Base-by-base conservation (phyloP, 2,329 filamentous ascomycete genomes). In the Aspergillus felis region DNA sequence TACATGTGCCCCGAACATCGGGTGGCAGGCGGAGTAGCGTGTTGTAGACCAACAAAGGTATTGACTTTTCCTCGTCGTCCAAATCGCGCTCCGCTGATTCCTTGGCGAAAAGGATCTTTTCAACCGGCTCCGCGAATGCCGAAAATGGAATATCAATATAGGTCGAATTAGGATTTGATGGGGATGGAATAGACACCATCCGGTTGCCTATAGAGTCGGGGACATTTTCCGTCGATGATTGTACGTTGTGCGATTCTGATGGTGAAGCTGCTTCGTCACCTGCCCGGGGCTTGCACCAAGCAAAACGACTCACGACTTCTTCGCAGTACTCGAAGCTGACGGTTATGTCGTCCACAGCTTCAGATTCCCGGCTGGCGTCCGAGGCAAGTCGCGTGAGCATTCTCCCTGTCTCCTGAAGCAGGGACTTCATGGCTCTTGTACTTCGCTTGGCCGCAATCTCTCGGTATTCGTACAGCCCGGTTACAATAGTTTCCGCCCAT, bases 401-500 rank as follows among this genome's bases (percentile, higher is more conserved):
- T 32, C 63, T 66, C 1, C 87, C 89, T 65, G 91, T 87, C 56
- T 87, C 83, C 64, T 88, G 81, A 47, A 88, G 83, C 22, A 97
- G 77, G 57, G 83, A 73, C 68, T 87, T 92, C 58, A 88, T 91
- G 35, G 86, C 92, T 62, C 94, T 82, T 14, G 90, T 81, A 42
- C 85, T 93, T 54, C 90, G 83, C 56, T 81, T 84, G 54, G 85
- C 85, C 17, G 82, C 80, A 1, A 96, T 85, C 71, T 96, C 92
- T 54, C 90, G 87, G 71, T 92, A 96, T 75, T 99, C 94, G 69
- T 92, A 97, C 6, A 97, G 82, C 5, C 87, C 89, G 0, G 91
- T 96, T 24, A 95, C 84, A 0, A 88, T 83, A 0, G 92, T 96
- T 74, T 97, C 94, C 46, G 87, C 83, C 94, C 94, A 99, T 47